phyloP scores from a whole-genome alignment of 2,329 filamentous ascomycete species.

The Raffaelea ambrosiae region DNA sequence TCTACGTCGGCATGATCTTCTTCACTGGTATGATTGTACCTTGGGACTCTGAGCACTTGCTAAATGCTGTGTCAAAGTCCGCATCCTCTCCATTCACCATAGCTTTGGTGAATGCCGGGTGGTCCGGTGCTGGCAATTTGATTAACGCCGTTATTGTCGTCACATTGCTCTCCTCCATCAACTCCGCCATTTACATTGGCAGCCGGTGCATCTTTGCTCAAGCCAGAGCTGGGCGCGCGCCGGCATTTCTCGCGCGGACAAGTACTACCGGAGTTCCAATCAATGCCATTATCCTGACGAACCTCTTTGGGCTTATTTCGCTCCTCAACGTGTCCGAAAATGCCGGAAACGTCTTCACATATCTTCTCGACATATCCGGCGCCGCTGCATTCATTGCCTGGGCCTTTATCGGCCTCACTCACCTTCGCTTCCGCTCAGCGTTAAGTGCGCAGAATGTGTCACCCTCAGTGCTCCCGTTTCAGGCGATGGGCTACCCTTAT shows the following conservation, averaged over 20 bases:
- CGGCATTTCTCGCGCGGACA: constrained; percentile 43
- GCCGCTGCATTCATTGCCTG: constrained; percentile 64
- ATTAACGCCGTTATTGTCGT: constrained; percentile 71
- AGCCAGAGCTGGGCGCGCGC: constrained; percentile 49
- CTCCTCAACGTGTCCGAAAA: constrained; percentile 22
- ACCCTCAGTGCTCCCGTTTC: constrained; percentile 49
- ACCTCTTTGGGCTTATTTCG: constrained; percentile 54
- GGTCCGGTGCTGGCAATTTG: constrained; percentile 58
- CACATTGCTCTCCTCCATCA: constrained; percentile 60
- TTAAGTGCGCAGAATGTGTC: constrained; percentile 50
- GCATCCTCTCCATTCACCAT: constrained; percentile 55
- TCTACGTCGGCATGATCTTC: constrained; percentile 21
- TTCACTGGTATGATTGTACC: constrained; percentile 20
- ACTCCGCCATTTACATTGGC: constrained; percentile 53
- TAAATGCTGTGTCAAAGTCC: constrained; percentile 18
- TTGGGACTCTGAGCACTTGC: constrained; percentile 21
- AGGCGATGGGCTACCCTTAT: constrained; percentile 53
- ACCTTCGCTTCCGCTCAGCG: constrained; percentile 55
- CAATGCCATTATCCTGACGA: constrained; percentile 46
- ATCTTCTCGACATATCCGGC: constrained; percentile 62
- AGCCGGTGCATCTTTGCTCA: constrained; percentile 51
- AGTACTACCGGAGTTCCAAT: constrained; percentile 48
- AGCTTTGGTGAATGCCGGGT: constrained; percentile 57
- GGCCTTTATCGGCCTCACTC: constrained; percentile 56
- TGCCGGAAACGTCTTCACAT: constrained; percentile 55